Conservation (phyloP, 257 asterid genomes). For the Solanum chilense region DNA sequence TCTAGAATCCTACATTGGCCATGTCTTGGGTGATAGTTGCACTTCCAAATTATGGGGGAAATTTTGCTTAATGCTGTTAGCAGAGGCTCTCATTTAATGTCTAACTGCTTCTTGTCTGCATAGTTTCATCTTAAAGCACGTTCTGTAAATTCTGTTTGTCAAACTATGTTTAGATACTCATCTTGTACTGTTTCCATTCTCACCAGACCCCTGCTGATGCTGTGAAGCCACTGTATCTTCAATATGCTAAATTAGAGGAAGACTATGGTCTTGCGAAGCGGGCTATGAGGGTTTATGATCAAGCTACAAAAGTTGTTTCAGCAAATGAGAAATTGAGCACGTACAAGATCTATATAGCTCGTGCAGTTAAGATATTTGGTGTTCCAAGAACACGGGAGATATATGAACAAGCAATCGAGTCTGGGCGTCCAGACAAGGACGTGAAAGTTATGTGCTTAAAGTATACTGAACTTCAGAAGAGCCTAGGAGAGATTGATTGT, state of each 20-base stretch:
- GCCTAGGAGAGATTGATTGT: constrained; percentile 86
- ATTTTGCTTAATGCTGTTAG: background rate
- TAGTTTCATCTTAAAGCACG: background rate
- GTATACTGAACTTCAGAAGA: constrained; percentile 87
- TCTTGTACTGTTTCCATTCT: background rate
- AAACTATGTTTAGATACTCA: constrained; percentile 12
- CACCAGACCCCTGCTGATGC: constrained; percentile 64
- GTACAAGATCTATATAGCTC: constrained; percentile 87
- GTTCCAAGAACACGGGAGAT: constrained; percentile 84
- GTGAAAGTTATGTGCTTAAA: constrained; percentile 69
- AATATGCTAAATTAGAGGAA: constrained; percentile 90
- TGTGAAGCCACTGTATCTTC: constrained; percentile 78
- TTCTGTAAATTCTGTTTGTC: background rate
- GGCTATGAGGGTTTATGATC: constrained; percentile 81
- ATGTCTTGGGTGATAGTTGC: background rate
- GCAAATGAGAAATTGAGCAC: constrained; percentile 71
- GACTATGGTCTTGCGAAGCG: constrained; percentile 86
- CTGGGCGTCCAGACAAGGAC: constrained; percentile 87
- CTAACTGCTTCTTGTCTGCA: background rate
- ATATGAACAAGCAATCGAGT: constrained; percentile 82
- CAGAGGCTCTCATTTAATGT: background rate
- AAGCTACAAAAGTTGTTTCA: constrained; percentile 84
- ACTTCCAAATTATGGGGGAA: background rate
- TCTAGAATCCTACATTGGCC: background rate
- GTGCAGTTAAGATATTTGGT: constrained; percentile 87